Evolutionary conservation across 106 monocot species (phyloP), one percentile per base, ranked within the genome.

Genomic region (Cymbidium sinense): DNA sequence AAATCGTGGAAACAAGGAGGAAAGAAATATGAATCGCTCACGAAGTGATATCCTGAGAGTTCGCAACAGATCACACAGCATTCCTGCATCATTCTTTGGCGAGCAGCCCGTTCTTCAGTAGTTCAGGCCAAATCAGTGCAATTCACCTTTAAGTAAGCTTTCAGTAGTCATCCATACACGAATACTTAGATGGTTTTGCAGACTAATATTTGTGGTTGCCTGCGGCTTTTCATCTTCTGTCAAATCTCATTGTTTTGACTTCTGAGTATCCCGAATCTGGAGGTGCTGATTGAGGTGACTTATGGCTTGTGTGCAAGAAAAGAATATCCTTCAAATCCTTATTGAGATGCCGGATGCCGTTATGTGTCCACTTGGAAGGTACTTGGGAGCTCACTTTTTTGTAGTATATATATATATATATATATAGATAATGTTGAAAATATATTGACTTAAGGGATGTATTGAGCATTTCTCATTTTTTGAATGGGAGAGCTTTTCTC

Each of bases 51-150:
- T 36, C 47, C 20, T 7, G 12, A 47, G 52, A 20, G 2, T 55
- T 29, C 54, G 33, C 33, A 34, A 30, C 15, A 51, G 54, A 31
- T 76, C 76, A 13, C 54, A 20, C 34, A 55, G 76, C 76, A 76
- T 76, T 55, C 54, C 76, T n/a, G 25, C 74, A 11, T 74, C 74
- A 28, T 74, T 74, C 43, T 12, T 37, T 2, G 71, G 71, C 37
- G 70, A 70, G 35, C 70, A 70, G 36, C 70, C 73, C 43, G 13
- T 44, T 23, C 27, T 44, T 74, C 37, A 35, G 37, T 69, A 7
- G 1, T 62, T 8, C 61, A 62, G 61, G 61, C 61, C 61, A 62
- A 67, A 17, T 30, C 31, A 33, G 67, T 29, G 15, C 17, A 15
- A 2, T 67, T 67, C 67, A 3, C 67, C 33, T 67, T 67, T 67